phyloP scores from a whole-genome alignment of 352 stramenopile genomes.

The Globisporangium paroecandrum region DNA sequence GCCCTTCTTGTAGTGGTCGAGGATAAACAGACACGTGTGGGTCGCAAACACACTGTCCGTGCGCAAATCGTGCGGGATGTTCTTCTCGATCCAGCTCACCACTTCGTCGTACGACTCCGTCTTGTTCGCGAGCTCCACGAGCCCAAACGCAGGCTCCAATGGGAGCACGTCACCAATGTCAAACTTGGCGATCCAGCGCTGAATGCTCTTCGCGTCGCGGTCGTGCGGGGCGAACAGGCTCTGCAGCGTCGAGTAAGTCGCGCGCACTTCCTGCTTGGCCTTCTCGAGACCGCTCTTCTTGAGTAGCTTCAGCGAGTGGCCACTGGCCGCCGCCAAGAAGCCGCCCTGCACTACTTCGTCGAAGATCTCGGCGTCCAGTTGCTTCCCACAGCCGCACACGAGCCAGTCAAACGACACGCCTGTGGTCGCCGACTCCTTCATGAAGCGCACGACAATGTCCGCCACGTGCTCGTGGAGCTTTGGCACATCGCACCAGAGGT shows the following conservation, averaged over 20 bases:
- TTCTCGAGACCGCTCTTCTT: conserved; percentile 39
- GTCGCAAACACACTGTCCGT: conserved; percentile 59
- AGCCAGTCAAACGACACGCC: conserved; percentile 73
- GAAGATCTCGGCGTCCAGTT: conserved; percentile 51
- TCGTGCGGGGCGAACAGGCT: conserved; percentile 55
- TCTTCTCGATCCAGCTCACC: conserved; percentile 52
- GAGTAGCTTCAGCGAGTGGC: conserved; percentile 46
- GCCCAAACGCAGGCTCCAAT: conserved; percentile 51
- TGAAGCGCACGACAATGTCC: conserved; percentile 68
- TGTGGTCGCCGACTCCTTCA: conserved; percentile 52
- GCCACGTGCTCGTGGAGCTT: conserved; percentile 78
- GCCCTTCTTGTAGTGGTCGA: conserved; percentile 42
- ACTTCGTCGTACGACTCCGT: conserved; percentile 45
- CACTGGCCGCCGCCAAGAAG: conserved; percentile 53
- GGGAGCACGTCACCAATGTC: conserved; percentile 49
- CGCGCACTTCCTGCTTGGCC: conserved; percentile 44
- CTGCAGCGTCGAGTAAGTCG: conserved; percentile 51
- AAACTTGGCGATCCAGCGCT: conserved; percentile 71
- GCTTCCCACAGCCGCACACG: conserved; percentile 39
- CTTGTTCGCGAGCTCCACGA: conserved; percentile 47
- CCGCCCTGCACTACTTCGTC: conserved; percentile 71
- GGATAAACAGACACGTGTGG: conserved; percentile 66
- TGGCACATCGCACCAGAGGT: conserved; percentile 79
- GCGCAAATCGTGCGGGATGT: conserved; percentile 44
- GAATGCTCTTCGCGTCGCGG: conserved; percentile 45